Base-by-base conservation (phyloP, 164 flowering plant species). In the Magnolia changhungtana region DNA sequence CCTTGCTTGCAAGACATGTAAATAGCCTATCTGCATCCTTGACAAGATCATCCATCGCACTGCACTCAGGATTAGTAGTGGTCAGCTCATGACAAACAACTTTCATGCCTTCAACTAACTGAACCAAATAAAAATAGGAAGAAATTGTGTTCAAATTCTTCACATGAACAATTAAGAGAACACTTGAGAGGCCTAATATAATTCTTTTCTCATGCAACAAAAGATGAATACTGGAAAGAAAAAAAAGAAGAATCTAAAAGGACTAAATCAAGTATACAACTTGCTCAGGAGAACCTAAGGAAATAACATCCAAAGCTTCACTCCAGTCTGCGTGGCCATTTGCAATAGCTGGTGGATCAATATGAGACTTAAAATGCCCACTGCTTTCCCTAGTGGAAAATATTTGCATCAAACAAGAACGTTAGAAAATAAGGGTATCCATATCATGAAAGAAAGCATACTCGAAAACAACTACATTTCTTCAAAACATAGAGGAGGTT, bases 51-150 rank as follows among this genome's bases (percentile, higher is more conserved):
- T 96, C 96, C 91, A 94, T 84, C 18, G 81, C 81, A 80, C 86
- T 83, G 78, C 92, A 89, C 73, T 94, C 98, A 67, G 98, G 96
- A 83, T 96, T 96, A 80, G 72, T 88, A 1, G 87, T 88, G n/a
- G 90, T 88, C 86, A 96, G 82, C 86, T 92, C 98, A 88, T 94
- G 96, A 82, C 99, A 94, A 55, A 96, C 93, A 82, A 92, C 88
- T 83, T n/a, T 96, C 99, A 96, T 96, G 76, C 98, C 99, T 86
- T 94, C 98, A 77, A 96, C 98, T 82, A 98, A 89, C 99, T 96
- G 91, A 79, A 69, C 59, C 37, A 49, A 24, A 49, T 55, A 13
- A 37, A 37, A 31, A 37, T 63, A 63, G 45, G 45, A 2, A 2
- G 61, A 10, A 10, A 16, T 55, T 7, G 13, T 55, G 61, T 11